A percentile compares a stretch with the other conserved stretches of the same genome.
These are phyloP conservation scores for Epichloe aotearoae DNA, from an alignment of 2,329 filamentous ascomycete genomes.

Conservation along the genomic window DNA sequence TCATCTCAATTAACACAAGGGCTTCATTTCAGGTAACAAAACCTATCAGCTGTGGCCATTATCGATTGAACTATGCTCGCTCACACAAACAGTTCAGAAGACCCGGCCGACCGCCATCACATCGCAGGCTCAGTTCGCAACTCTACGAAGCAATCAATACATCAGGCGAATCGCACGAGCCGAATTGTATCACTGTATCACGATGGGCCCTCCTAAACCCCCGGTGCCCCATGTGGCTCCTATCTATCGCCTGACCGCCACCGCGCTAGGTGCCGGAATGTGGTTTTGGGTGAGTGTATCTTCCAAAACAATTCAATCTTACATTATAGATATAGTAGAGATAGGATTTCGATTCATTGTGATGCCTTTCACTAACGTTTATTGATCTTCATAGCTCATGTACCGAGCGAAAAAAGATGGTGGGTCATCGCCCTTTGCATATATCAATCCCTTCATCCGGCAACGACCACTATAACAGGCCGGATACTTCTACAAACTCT, in stretches of 20 bases:
- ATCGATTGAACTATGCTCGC: not conserved
- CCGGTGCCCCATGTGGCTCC: slow-evolving; percentile 36
- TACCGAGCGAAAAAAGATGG: slow-evolving; percentile 95
- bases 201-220: slow-evolving; percentile 23
- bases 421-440: slow-evolving; percentile 18
- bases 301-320: not conserved
- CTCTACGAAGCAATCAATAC: not conserved
- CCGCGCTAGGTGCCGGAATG: slow-evolving; percentile 85
- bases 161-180: not conserved
- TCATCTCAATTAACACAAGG: not conserved
- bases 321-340: not conserved
- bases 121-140: not conserved
- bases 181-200: not conserved
- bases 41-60: not conserved
- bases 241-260: slow-evolving; percentile 76
- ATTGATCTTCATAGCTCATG: slow-evolving; percentile 51
- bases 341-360: too few species aligned
- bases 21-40: not conserved
- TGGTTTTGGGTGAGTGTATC: slow-evolving; percentile 82
- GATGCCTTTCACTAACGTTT: not conserved
- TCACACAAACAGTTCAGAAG: not conserved
- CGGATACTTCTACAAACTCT: not conserved
- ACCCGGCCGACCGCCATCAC: not conserved
- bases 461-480: not conserved
- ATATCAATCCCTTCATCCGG: not conserved